phyloP scores from a whole-genome alignment of 768 basidiomycete species.

The Leccinum incarnatum region DNA sequence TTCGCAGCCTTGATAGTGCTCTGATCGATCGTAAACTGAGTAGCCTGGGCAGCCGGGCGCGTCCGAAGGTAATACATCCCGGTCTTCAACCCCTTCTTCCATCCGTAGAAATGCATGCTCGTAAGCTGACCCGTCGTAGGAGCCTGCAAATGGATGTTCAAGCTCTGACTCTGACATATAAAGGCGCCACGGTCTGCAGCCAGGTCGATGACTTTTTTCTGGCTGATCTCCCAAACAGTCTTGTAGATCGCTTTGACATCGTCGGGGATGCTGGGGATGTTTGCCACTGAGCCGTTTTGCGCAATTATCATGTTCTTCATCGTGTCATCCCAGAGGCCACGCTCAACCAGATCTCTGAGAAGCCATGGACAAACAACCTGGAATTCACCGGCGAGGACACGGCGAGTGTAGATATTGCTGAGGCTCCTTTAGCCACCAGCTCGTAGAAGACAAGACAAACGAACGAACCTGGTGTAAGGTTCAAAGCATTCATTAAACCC shows the following conservation, averaged over 20 bases:
- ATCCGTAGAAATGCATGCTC: constrained; percentile 98
- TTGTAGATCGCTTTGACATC: constrained; percentile 98
- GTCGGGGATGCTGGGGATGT: constrained; percentile 83
- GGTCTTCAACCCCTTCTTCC: constrained; percentile 98
- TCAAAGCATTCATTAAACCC: constrained; percentile 99
- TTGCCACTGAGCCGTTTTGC: constrained; percentile 86
- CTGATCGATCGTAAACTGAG: constrained; percentile 96
- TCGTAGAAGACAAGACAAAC: constrained; percentile 13
- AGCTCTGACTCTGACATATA: constrained; percentile 93
- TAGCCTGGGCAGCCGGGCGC: constrained; percentile 90
- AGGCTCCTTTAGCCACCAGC: constrained; percentile 9
- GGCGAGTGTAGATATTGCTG: constrained; percentile 98
- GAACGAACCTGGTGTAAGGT: constrained; percentile 86
- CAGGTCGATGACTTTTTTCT: constrained; percentile 97
- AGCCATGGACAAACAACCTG: constrained; percentile 99
- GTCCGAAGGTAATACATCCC: constrained; percentile 99
- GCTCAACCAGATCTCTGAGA: constrained; percentile 94
- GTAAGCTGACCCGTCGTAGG: constrained; percentile 92
- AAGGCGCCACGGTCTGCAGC: constrained; percentile 98
- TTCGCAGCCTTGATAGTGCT: constrained; percentile 62
- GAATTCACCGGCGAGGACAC: constrained; percentile 99
- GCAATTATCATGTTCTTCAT: constrained; percentile 99
- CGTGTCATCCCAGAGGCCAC: constrained; percentile 93
- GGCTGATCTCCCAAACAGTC: constrained; percentile 99
- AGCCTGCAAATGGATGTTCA: constrained; percentile 89